phyloP scores from a whole-genome alignment of 2,329 filamentous ascomycete genomes.

The Triangularia verruculosa region DNA sequence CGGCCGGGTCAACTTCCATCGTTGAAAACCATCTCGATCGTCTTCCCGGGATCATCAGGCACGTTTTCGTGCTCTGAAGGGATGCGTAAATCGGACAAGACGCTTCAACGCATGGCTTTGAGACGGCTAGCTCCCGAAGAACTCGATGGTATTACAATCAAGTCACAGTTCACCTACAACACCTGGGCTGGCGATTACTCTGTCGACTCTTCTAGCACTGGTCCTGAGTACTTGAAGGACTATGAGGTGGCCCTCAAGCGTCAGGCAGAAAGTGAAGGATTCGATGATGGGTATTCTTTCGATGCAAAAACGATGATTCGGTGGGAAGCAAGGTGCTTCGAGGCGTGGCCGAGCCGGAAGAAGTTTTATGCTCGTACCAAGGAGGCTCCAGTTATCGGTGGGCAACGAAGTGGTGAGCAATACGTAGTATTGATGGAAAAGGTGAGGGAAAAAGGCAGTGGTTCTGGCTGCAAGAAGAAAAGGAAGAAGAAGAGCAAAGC shows the following conservation, averaged over 20 bases:
- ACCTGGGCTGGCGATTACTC: not conserved
- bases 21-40: slow-evolving; percentile 6
- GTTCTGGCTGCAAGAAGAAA: too few relatives aligned
- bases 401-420: too few relatives aligned
- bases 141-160: not conserved
- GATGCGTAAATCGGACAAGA: not conserved
- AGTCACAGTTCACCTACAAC: slow-evolving; percentile 5
- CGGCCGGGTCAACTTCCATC: not conserved
- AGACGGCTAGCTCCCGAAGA: not conserved
- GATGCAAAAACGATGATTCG: not conserved
- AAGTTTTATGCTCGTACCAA: not conserved
- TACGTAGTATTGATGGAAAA: too few relatives aligned
- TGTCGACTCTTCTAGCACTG: not conserved
- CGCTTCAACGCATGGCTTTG: not conserved
- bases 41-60: slow-evolving; percentile 6
- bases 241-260: not conserved
- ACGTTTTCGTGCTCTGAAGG: not conserved
- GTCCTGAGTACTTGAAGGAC: not conserved
- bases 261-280: not conserved
- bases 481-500: too few relatives aligned
- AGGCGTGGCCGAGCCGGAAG: not conserved
- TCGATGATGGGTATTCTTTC: not conserved
- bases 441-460: too few relatives aligned
- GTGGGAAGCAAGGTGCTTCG: not conserved
- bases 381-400: too few relatives aligned